Evolutionary conservation across 2,329 filamentous ascomycete genomes (phyloP).

Genomic region (Pseudogymnoascus sp.): DNA sequence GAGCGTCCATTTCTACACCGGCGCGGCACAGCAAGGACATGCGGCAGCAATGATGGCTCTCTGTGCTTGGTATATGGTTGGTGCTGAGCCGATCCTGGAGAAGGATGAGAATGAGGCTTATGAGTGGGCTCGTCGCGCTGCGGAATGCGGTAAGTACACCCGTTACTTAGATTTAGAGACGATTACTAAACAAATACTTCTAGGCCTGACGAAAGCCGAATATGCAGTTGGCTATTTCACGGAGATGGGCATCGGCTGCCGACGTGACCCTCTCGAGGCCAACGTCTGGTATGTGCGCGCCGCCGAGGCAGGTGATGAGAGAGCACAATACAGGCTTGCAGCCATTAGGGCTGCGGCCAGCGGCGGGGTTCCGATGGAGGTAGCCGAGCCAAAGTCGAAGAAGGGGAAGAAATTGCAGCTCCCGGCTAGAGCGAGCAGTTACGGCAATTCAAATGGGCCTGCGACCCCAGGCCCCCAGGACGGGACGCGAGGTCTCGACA

Average conservation of each 20-base stretch:
- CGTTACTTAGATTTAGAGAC: neutral
- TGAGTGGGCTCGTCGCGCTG: constrained; percentile 86
- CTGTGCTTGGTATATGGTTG: constrained; percentile 97
- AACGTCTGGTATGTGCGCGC: constrained; percentile 98
- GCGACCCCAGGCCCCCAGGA: neutral
- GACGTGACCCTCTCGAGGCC: constrained; percentile 86
- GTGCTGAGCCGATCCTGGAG: constrained; percentile 81
- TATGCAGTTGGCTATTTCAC: constrained; percentile 97
- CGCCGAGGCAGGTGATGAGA: constrained; percentile 82
- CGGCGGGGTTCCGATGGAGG: constrained; percentile 28
- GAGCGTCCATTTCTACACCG: constrained; percentile 96
- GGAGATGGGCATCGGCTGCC: constrained; percentile 95
- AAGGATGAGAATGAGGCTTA: constrained; percentile 96
- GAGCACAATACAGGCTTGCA: constrained; percentile 76
- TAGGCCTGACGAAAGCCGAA: constrained; percentile 54
- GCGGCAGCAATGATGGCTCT: constrained; percentile 93
- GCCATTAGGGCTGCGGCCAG: constrained; percentile 78
- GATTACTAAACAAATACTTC: constrained; percentile 11
- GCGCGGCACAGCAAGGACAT: constrained; percentile 76
- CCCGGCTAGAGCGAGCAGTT: neutral
- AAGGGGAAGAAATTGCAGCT: constrained; percentile 23
- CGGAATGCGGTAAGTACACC: constrained; percentile 63
- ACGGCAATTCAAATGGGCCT: neutral
- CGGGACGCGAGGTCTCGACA: neutral
- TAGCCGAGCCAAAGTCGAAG: constrained; percentile 17